phyloP scores from a whole-genome alignment of 169 alveolate species.

The Plasmodium malariae region DNA sequence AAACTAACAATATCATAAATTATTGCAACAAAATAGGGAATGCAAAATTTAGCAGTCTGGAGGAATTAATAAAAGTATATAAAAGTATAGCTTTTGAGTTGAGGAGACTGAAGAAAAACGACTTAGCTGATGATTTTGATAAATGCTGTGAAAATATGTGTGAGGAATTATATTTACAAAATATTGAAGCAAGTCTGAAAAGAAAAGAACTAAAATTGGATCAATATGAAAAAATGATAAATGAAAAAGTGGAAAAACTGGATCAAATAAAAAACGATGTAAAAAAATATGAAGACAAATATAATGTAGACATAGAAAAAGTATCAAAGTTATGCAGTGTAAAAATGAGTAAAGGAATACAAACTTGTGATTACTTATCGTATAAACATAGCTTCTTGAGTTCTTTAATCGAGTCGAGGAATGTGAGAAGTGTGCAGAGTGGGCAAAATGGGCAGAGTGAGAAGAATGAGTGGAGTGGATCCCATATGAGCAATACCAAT shows the following conservation, averaged over 20 bases:
- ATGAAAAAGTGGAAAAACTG: slow-evolving; percentile 51
- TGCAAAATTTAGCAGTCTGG: slow-evolving; percentile 42
- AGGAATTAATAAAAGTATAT: slow-evolving; percentile 69
- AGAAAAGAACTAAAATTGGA: slow-evolving; percentile 49
- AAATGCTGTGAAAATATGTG: slow-evolving; percentile 78
- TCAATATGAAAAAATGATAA: slow-evolving; percentile 51
- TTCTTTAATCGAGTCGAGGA: slow-evolving; percentile 42
- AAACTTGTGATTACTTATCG: slow-evolving; percentile 68
- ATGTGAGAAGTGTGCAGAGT: background rate
- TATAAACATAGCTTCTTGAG: slow-evolving; percentile 24
- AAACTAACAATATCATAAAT: slow-evolving; percentile 58
- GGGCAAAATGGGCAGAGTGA: too few species aligned
- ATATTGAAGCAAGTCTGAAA: slow-evolving; percentile 42
- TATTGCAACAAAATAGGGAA: slow-evolving; percentile 61
- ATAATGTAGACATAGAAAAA: slow-evolving; percentile 31
- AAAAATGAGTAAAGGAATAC: slow-evolving; percentile 22
- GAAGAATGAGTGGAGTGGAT: too few species aligned
- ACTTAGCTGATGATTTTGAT: slow-evolving; percentile 67
- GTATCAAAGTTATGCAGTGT: slow-evolving; percentile 26
- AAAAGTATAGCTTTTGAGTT: slow-evolving; percentile 61
- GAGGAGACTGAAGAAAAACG: slow-evolving; percentile 39
- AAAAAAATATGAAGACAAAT: slow-evolving; percentile 39
- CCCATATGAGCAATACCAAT: background rate
- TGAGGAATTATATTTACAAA: slow-evolving; percentile 63
- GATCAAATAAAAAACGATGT: slow-evolving; percentile 23